These are phyloP conservation scores for Puccinellia tenuiflora DNA, from an alignment of 176 grass and related monocot species.

Conservation along the genomic window DNA sequence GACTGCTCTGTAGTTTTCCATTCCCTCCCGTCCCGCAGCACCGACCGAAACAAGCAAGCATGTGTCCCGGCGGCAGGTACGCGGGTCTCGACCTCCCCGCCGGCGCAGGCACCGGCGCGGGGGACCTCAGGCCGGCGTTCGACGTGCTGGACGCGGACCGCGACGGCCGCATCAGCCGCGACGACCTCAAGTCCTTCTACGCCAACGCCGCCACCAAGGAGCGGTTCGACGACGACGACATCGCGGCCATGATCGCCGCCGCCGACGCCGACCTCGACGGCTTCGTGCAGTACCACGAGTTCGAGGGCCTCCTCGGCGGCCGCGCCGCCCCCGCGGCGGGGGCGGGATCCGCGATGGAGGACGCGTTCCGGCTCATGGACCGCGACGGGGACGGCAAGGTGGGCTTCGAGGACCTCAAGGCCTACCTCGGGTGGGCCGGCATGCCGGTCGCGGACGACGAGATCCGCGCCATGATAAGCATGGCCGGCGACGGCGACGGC, in stretches of 20 bases:
- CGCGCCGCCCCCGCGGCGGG: background rate
- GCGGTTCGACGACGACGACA: constrained; percentile 63
- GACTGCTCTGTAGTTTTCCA: background rate
- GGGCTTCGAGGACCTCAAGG: constrained; percentile 87
- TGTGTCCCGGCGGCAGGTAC: constrained; percentile 62
- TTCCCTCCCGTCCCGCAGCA: background rate
- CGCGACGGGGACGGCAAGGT: constrained; percentile 89
- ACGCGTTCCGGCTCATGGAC: constrained; percentile 89
- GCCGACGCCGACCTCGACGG: constrained; percentile 87
- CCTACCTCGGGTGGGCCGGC: constrained; percentile 71
- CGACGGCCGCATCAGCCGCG: constrained; percentile 89
- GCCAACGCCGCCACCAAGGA: constrained; percentile 6
- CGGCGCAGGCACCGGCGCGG: background rate
- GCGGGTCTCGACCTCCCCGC: constrained; percentile 34
- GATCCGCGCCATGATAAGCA: constrained; percentile 57
- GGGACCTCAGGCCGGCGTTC: constrained; percentile 64
- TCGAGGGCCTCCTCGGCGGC: constrained; percentile 66
- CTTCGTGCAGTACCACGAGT: constrained; percentile 85
- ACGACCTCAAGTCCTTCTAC: constrained; percentile 93
- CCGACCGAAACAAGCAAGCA: constrained; percentile 2
- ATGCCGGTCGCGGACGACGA: constrained; percentile 72
- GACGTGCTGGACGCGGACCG: constrained; percentile 87
- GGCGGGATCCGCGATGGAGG: constrained; percentile 43
- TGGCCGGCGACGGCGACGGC: constrained; percentile 34
- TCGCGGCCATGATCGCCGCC: constrained; percentile 77